phyloP scores from a whole-genome alignment of 257 asterid species.

The Lycium barbarum region DNA sequence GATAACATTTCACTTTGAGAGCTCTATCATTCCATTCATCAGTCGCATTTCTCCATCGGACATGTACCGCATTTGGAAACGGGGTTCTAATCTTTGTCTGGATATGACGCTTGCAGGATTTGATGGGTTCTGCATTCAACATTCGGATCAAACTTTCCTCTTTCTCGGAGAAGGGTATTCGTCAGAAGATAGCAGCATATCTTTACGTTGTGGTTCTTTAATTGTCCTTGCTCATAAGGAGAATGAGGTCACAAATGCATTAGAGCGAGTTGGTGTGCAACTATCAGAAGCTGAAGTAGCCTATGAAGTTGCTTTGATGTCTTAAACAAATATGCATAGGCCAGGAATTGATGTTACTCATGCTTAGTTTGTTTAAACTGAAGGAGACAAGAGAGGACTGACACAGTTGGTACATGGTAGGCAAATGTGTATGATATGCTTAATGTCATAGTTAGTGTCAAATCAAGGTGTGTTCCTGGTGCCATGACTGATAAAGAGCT shows the following conservation, averaged over 20 bases:
- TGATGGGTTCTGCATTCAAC: constrained; percentile 87
- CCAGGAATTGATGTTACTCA: constrained; percentile 99
- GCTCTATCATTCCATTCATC: constrained; percentile 91
- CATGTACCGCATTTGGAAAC: constrained; percentile 89
- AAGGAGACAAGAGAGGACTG: constrained; percentile 96
- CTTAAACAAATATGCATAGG: constrained; percentile 97
- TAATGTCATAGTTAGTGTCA: constrained; percentile 92
- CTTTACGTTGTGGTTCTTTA: constrained; percentile 84
- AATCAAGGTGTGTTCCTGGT: constrained; percentile 99
- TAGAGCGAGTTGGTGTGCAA: constrained; percentile 94
- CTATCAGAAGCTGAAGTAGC: constrained; percentile 98
- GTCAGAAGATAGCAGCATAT: constrained; percentile 72
- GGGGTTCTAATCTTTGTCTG: constrained; percentile 89
- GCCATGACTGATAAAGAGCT: constrained; percentile 99
- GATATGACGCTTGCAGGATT: constrained; percentile 97
- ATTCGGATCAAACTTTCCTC: constrained; percentile 83
- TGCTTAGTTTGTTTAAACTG: constrained; percentile 95
- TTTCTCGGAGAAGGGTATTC: constrained; percentile 91
- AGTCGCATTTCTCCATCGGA: constrained; percentile 93
- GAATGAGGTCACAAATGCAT: constrained; percentile 87
- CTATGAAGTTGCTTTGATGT: constrained; percentile 96
- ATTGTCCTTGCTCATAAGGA: constrained; percentile 85
- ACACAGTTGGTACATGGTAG: constrained; percentile 94
- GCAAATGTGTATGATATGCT: constrained; percentile 96
- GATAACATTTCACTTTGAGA: constrained; percentile 88